Conservation (phyloP, 2,329 filamentous ascomycete genomes). For the Beauveria scarabaeidicola region DNA sequence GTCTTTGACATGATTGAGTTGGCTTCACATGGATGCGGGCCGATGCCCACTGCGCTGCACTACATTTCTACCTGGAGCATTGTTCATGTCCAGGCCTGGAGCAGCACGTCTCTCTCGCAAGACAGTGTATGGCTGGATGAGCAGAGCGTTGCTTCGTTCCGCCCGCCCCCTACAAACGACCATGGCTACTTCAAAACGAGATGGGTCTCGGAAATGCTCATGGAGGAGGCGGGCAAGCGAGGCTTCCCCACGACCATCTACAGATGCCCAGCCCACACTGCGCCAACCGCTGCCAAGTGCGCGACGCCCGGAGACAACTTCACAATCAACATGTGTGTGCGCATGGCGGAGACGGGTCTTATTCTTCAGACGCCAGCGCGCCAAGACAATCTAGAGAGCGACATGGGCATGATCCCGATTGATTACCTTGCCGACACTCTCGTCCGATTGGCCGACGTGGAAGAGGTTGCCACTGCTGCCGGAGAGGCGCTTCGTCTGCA, state of each 20-base stretch:
- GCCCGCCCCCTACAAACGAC: conserved; percentile 18
- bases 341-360: not conserved
- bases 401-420: conserved; percentile 7
- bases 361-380: not conserved
- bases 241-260: conserved; percentile 19
- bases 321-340: conserved; percentile 1
- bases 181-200: conserved; percentile 21
- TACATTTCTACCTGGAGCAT: conserved; percentile 20
- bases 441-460: not conserved
- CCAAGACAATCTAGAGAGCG: not conserved
- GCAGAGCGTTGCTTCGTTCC: conserved; percentile 16
- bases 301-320: conserved; percentile 1
- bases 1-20: conserved; percentile 20
- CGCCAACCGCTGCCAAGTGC: not conserved
- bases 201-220: conserved; percentile 20
- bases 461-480: not conserved
- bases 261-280: conserved; percentile 11
- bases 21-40: conserved; percentile 13
- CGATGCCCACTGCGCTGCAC: conserved; percentile 15
- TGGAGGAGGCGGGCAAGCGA: conserved; percentile 17
- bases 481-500: not conserved
- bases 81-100: conserved; percentile 19
- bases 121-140: conserved; percentile 16
- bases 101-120: conserved; percentile 13
- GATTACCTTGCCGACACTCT: conserved; percentile 5